Evolutionary conservation across 768 basidiomycete genomes (phyloP).

Genomic region (Collybiopsis confluens): DNA sequence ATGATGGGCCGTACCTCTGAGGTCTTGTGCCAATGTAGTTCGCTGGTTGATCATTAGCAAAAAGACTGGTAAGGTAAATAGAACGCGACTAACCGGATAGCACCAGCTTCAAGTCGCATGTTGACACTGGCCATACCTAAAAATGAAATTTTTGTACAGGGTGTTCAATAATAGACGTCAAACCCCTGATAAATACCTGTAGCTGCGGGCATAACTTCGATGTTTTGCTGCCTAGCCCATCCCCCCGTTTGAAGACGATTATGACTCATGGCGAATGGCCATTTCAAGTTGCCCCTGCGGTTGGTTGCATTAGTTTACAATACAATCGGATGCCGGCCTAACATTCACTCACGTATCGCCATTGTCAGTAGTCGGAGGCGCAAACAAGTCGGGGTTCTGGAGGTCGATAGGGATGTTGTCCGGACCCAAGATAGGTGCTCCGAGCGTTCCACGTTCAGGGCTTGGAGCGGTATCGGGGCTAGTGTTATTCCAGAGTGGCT

Average conservation of each 20-base stretch:
- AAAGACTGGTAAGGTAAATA: background rate
- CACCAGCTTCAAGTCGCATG: slow-evolving; percentile 48
- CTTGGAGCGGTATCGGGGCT: slow-evolving; percentile 19
- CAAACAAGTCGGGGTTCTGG: slow-evolving; percentile 40
- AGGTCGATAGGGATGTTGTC: slow-evolving; percentile 33
- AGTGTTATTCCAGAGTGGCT: slow-evolving; percentile 28
- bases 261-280: slow-evolving; percentile 53
- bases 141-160: slow-evolving; percentile 5
- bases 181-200: slow-evolving; percentile 34
- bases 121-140: slow-evolving; percentile 42
- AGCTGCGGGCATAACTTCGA: slow-evolving; percentile 49
- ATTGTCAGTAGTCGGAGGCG: slow-evolving; percentile 41
- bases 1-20: slow-evolving; percentile 29
- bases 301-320: background rate
- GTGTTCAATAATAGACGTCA: background rate
- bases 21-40: slow-evolving; percentile 53
- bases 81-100: slow-evolving; percentile 33
- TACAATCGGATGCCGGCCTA: background rate
- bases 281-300: slow-evolving; percentile 44
- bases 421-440: slow-evolving; percentile 40
- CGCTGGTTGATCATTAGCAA: slow-evolving; percentile 21
- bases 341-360: slow-evolving; percentile 33
- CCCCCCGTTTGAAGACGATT: slow-evolving; percentile 56
- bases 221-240: slow-evolving; percentile 56
- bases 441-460: slow-evolving; percentile 35